Evolutionary conservation across 495 filamentous ascomycete genomes (phyloP).

Genomic region (Aspergillus baeticus): DNA sequence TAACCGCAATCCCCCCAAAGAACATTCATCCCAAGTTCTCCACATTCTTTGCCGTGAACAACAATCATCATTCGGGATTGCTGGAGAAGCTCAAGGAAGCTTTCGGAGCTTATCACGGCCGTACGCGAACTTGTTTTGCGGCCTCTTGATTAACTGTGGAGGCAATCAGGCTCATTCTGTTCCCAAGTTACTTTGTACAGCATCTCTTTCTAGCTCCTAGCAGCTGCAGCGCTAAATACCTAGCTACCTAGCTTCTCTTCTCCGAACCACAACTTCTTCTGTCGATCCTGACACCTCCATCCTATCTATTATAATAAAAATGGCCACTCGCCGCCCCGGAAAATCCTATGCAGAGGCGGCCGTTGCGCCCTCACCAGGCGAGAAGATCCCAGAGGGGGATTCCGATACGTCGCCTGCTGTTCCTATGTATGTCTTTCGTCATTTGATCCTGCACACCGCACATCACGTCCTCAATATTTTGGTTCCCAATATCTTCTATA

Average conservation of each 20-base stretch:
- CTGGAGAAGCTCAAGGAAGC: too few relatives aligned
- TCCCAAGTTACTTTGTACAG: too few relatives aligned
- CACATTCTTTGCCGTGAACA: too few relatives aligned
- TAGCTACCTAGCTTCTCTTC: not conserved
- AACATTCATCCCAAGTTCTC: too few relatives aligned
- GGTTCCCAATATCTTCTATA: not conserved
- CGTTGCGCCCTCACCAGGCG: slow-evolving; percentile 24
- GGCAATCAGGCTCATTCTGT: not conserved
- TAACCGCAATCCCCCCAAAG: too few relatives aligned
- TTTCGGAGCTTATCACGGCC: not conserved
- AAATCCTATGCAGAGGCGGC: slow-evolving; percentile 35
- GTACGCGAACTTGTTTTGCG: too few relatives aligned
- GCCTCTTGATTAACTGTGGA: too few relatives aligned
- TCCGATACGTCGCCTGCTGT: slow-evolving; percentile 64
- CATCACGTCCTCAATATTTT: not conserved
- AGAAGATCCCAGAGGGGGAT: slow-evolving; percentile 12
- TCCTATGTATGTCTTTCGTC: slow-evolving; percentile 69
- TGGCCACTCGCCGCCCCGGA: slow-evolving; percentile 37
- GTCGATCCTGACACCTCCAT: not conserved
- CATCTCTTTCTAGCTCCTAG: too few relatives aligned
- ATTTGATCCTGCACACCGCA: too few relatives aligned
- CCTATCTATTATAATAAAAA: slow-evolving; percentile 12
- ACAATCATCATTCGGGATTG: too few relatives aligned
- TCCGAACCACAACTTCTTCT: too few relatives aligned
- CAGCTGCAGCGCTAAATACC: too few relatives aligned